A percentile compares a stretch with the other conserved stretches of the same genome.
These are phyloP conservation scores for Diaporthe vaccinii DNA, from an alignment of 2,329 filamentous ascomycete species.

Conservation along the genomic window DNA sequence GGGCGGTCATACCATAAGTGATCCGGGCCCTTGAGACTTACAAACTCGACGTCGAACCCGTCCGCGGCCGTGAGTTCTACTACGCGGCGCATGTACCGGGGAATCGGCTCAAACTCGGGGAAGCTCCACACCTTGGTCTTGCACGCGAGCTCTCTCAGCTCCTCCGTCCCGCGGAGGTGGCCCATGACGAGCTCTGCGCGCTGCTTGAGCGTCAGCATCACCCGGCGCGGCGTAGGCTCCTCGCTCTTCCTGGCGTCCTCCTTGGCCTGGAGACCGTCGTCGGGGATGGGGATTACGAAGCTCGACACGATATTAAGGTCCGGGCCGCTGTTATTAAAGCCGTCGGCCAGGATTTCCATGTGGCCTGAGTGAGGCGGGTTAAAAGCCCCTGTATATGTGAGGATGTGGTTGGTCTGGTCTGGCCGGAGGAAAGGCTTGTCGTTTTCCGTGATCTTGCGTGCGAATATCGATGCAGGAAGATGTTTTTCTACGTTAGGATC, in stretches of 20 bases:
- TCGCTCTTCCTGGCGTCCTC: neutral
- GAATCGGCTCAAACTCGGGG: neutral
- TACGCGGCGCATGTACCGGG: neutral
- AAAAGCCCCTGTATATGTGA: neutral
- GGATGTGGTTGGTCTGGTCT: neutral
- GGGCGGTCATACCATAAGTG: neutral
- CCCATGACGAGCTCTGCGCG: neutral
- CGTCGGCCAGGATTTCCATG: neutral
- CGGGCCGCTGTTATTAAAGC: neutral
- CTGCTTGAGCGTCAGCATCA: neutral
- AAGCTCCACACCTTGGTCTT: neutral
- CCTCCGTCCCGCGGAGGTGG: neutral
- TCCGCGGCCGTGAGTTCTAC: neutral
- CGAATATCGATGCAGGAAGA: neutral
- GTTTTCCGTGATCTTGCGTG: neutral
- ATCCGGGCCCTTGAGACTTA: neutral
- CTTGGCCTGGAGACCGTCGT: neutral
- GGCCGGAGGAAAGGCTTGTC: neutral
- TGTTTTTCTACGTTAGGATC: neutral
- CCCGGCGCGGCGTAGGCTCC: fast-evolving
- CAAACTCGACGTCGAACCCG: neutral
- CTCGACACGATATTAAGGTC: neutral
- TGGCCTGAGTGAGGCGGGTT: neutral
- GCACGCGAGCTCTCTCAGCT: neutral
- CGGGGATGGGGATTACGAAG: neutral